phyloP scores from a whole-genome alignment of 129 eudicot species.

The Flaveria ramosissima region DNA sequence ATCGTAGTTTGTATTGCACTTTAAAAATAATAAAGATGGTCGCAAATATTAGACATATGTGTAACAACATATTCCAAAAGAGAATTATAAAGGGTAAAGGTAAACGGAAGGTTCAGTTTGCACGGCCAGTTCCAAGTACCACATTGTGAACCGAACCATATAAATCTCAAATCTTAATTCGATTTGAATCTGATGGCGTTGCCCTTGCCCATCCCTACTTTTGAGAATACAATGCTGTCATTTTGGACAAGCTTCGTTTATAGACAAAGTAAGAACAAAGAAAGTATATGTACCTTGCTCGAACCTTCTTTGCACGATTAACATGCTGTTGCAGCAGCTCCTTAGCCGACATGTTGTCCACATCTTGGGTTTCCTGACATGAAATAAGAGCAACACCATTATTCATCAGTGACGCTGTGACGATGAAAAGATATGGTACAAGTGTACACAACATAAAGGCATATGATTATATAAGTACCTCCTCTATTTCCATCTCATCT shows the following conservation, averaged over 20 bases:
- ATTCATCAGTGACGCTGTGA: conserved; percentile 12
- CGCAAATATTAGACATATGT: background rate
- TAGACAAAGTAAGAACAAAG: background rate
- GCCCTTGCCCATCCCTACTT: no score
- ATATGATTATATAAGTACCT: conserved; percentile 43
- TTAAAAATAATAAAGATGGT: background rate
- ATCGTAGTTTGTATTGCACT: background rate
- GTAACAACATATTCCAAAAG: background rate
- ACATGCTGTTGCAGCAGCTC: conserved; percentile 74
- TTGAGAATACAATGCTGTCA: no score
- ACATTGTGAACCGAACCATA: background rate
- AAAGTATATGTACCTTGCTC: conserved; percentile 56
- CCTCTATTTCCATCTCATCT: conserved; percentile 50
- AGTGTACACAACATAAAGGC: background rate
- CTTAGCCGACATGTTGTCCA: conserved; percentile 53
- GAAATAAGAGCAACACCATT: conserved; percentile 22
- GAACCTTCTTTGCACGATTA: conserved; percentile 83
- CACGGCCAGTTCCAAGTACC: background rate
- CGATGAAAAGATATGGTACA: conserved; percentile 2
- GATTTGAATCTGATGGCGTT: no score
- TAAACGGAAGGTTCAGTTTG: background rate
- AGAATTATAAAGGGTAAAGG: no score
- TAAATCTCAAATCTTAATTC: no score
- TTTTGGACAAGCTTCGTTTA: background rate
- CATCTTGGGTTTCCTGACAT: conserved; percentile 50